A percentile compares a stretch with the other conserved stretches of the same genome.
Conservation (phyloP, 169 alveolate species). For the Plasmodium cynomolgi region DNA sequence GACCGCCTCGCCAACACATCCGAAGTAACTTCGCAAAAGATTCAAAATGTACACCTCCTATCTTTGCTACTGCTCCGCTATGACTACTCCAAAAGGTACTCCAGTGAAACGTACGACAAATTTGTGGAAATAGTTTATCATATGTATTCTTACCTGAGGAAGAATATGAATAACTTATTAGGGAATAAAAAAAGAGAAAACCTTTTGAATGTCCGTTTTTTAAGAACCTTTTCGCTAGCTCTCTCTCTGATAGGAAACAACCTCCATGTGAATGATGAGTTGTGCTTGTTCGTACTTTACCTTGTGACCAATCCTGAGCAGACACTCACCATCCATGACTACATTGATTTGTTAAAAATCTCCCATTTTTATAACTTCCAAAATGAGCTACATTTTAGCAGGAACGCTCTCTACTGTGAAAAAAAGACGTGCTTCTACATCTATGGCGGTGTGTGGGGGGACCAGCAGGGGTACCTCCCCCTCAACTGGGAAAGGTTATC, state of each 20-base stretch:
- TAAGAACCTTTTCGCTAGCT: conserved; percentile 44
- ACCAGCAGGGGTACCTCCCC: neutral
- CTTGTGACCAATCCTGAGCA: conserved; percentile 13
- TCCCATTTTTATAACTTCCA: conserved; percentile 24
- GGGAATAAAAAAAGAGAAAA: neutral
- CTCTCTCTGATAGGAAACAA: conserved; percentile 38
- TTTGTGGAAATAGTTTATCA: conserved; percentile 47
- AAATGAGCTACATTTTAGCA: conserved; percentile 10
- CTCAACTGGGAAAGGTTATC: neutral
- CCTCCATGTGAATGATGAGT: conserved; percentile 28
- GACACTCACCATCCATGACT: conserved; percentile 5
- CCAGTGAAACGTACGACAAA: conserved; percentile 15
- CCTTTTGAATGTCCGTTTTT: conserved; percentile 9
- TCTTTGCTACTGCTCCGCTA: conserved; percentile 39
- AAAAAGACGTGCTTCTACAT: neutral
- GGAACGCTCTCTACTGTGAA: conserved; percentile 6
- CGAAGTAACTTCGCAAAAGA: neutral
- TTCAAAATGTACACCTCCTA: conserved; percentile 39
- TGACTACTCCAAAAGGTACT: conserved; percentile 36
- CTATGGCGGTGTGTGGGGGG: neutral
- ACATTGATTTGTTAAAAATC: conserved; percentile 17
- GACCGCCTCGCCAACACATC: neutral
- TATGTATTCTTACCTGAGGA: conserved; percentile 24
- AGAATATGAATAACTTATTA: neutral
- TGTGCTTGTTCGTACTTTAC: conserved; percentile 30